These are phyloP conservation scores for Gleditsia sinensis DNA, from an alignment of 306 rosid genomes.

Conservation along the genomic window DNA sequence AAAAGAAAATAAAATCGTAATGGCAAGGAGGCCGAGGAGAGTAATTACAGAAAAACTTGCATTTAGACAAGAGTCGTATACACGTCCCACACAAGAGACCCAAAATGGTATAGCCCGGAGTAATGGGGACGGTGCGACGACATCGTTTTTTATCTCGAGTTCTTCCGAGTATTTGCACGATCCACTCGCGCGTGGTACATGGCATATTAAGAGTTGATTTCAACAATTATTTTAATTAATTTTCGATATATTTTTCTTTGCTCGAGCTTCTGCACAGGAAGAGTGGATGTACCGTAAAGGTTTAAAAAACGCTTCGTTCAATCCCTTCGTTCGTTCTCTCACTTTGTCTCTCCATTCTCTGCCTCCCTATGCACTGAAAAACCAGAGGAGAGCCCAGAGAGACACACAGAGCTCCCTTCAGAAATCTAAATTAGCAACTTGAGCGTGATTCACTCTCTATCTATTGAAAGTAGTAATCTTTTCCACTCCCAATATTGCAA, in stretches of 20 bases:
- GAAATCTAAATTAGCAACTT: slow-evolving; percentile 49
- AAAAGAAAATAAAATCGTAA: background rate
- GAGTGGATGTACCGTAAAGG: slow-evolving; percentile 33
- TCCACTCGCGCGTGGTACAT: slow-evolving; percentile 19
- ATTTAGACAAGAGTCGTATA: background rate
- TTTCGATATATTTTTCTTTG: background rate
- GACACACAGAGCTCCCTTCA: slow-evolving; percentile 47
- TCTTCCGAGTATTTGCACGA: background rate
- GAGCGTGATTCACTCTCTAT: slow-evolving; percentile 47
- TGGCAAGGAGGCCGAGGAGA: too few species aligned
- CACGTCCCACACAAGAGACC: background rate
- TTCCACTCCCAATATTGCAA: background rate
- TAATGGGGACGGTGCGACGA: background rate
- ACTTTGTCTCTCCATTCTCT: slow-evolving; percentile 24
- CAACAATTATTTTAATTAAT: background rate
- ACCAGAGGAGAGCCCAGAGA: slow-evolving; percentile 36
- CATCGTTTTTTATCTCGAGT: background rate
- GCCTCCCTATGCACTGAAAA: slow-evolving; percentile 40
- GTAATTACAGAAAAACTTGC: background rate
- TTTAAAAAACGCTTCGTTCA: slow-evolving; percentile 64
- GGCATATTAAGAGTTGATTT: background rate
- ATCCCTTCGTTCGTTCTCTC: slow-evolving; percentile 21
- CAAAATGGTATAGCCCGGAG: background rate
- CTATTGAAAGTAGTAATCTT: background rate
- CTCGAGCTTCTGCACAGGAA: slow-evolving; percentile 17